Evolutionary conservation across 257 asterid species (phyloP).

Genomic region (Solanum corneliomulleri): DNA sequence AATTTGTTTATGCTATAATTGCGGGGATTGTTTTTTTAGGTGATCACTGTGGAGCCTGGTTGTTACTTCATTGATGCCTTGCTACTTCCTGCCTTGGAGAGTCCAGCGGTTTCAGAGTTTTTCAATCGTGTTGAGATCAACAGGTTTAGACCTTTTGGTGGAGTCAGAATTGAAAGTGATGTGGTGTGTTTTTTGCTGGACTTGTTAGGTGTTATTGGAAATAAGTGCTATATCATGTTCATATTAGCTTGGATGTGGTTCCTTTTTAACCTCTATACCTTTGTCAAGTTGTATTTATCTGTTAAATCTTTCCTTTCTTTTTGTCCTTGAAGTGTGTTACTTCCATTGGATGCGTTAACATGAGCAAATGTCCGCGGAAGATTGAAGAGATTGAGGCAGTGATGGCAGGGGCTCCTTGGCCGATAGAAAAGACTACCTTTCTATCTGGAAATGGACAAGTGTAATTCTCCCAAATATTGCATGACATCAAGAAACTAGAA

Average conservation of each 20-base stretch:
- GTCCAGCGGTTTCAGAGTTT: constrained; percentile 45
- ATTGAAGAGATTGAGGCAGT: constrained; percentile 82
- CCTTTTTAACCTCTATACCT: neutral
- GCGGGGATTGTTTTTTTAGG: constrained; percentile 33
- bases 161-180: constrained; percentile 95
- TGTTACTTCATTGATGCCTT: constrained; percentile 88
- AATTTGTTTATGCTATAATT: neutral
- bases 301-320: neutral
- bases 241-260: neutral
- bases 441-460: constrained; percentile 10
- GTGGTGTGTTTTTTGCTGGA: constrained; percentile 30
- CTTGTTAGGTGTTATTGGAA: neutral
- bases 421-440: constrained; percentile 22
- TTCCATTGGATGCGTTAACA: constrained; percentile 60
- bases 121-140: constrained; percentile 53
- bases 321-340: constrained; percentile 46
- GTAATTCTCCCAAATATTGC: neutral
- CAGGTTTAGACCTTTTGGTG: constrained; percentile 77
- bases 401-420: constrained; percentile 92
- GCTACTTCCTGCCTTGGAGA: constrained; percentile 82
- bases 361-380: constrained; percentile 81
- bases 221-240: neutral
- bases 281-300: neutral
- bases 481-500: neutral
- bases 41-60: constrained; percentile 96